Percentiles rank a stretch among this genome's conserved stretches.
These are phyloP conservation scores for Cladosporium sp. DNA, from an alignment of 2,329 filamentous ascomycete genomes.

Conservation along the genomic window DNA sequence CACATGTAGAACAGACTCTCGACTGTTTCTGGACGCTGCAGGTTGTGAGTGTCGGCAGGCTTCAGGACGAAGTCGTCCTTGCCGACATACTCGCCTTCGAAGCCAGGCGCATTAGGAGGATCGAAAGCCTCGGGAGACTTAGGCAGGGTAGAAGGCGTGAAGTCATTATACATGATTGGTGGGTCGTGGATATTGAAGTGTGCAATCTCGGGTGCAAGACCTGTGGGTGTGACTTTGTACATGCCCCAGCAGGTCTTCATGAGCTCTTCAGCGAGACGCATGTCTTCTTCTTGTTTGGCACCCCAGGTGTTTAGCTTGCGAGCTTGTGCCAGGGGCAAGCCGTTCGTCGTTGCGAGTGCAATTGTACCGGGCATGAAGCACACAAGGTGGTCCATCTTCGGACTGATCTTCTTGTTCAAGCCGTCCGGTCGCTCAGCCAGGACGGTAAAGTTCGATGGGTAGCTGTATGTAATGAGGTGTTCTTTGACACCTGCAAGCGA, in stretches of 20 bases:
- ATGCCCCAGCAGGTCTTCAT: slow-evolving; percentile 98
- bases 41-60: slow-evolving; percentile 78
- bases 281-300: slow-evolving; percentile 76
- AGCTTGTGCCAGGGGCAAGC: slow-evolving; percentile 69
- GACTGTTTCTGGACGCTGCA: slow-evolving; percentile 94
- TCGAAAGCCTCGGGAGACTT: slow-evolving; percentile 44
- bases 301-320: slow-evolving; percentile 68
- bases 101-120: slow-evolving; percentile 26
- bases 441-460: slow-evolving; percentile 75
- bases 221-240: slow-evolving; percentile 86
- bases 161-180: slow-evolving; percentile 59
- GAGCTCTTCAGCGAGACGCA: slow-evolving; percentile 79
- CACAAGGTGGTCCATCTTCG: slow-evolving; percentile 97
- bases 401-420: slow-evolving; percentile 59
- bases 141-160: slow-evolving; percentile 32
- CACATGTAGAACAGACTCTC: slow-evolving; percentile 98
- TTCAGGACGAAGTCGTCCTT: slow-evolving; percentile 76
- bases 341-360: slow-evolving; percentile 79
- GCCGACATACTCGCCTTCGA: slow-evolving; percentile 55
- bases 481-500: slow-evolving; percentile 80
- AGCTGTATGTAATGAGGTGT: slow-evolving; percentile 85
- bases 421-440: slow-evolving; percentile 81
- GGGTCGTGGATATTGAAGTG: slow-evolving; percentile 76
- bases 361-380: slow-evolving; percentile 98
- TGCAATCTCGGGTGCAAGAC: slow-evolving; percentile 90